Evolutionary conservation across 31 red algal species (phyloP), one percentile per base, ranked within the genome.

Genomic region (Endocladia muricata): DNA sequence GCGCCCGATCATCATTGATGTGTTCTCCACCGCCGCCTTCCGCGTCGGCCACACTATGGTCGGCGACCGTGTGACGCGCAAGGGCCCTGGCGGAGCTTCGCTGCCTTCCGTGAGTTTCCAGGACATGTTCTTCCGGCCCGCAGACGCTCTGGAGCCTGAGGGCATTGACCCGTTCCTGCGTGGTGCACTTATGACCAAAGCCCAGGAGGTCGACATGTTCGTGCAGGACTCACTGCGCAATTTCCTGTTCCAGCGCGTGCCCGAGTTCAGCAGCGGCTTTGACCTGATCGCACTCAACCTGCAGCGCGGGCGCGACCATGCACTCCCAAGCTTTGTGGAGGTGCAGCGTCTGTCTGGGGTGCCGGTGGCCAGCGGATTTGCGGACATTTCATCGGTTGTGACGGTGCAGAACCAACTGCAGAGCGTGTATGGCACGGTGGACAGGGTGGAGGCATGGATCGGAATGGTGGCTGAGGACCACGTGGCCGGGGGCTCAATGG

Each of bases 11-110:
- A 40, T 92, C 3, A 73, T 41, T n/a, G 48, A 76, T 3, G 48
- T 70, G 15, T 85, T 92, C 67, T 36, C 72, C 37, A 74, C 74
- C 13, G 81, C 80, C 30, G 89, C 80, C 1, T 85, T 85, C 59
- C 77, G 90, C n/a, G 38, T 93, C 25, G 82, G 90, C 26, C 90
- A 86, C 49, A 86, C 90, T 0, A 84, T 86, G 80, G 82, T 93
- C 7, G 68, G 74, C 1, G 34, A 78, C 40, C 22, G 30, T 22
- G 55, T 92, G 13, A 74, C 43, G 6, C 51, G 70, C 19, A 36
- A 41, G 0, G 79, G 44, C 23, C 39, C 39, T 37, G 40, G 33
- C 35, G 43, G 39, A n/a, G 28, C n/a, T 1, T 54, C 39, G 15
- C 68, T 81, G 11, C 22, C 52, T n/a, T 1, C 47, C 2, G 23